Base-by-base conservation (phyloP, 1,139 yeast species). In the Yamadazyma conglobata region DNA sequence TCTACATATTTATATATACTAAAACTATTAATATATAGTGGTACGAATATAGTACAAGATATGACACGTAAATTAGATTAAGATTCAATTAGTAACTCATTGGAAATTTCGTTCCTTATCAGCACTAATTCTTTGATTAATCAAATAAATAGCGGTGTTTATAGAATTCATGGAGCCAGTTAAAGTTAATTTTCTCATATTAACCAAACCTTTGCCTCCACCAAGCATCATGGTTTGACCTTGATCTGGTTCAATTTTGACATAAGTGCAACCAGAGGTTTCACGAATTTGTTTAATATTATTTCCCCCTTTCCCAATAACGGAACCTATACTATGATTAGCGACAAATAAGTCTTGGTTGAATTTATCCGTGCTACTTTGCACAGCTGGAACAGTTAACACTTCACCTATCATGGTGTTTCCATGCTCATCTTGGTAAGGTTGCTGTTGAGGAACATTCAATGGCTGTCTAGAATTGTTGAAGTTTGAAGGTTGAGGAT, bases 231-330 rank as follows among this genome's bases (percentile, higher is more conserved):
- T 58, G 4, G 70, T 60, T 44, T 66, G 72, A 33, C 66, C 66
- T 41, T 54, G 61, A 45, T 68, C 73, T 2, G 73, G 73, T 42
- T 74, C 81, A 32, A 87, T 80, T 44, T 78, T 76, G 15, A 87
- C 86, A 35, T 81, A 79, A 23, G 87, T 73, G 29, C 75, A 69
- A 2, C 94, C 91, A 25, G 91, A 78, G 28, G 77, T 68, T 40
- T 79, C 82, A 43, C 94, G 73, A 27, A 87, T 80, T 40, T 83
- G 87, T 48, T 80, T 84, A 37, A 87, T 82, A 47, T 80, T 84
- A 48, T 79, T 77, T 15, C 96, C 96, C 22, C 87, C 87, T 56
- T 80, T 84, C 6, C 96, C 96, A 42, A 87, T 87, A 13, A 87
- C 82, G 22, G 86, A 77, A 0, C 96, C 96, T 28, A 86, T 89